Evolutionary conservation across 805 yeast species (phyloP).

Genomic region (Suhomyces canberraensis): DNA sequence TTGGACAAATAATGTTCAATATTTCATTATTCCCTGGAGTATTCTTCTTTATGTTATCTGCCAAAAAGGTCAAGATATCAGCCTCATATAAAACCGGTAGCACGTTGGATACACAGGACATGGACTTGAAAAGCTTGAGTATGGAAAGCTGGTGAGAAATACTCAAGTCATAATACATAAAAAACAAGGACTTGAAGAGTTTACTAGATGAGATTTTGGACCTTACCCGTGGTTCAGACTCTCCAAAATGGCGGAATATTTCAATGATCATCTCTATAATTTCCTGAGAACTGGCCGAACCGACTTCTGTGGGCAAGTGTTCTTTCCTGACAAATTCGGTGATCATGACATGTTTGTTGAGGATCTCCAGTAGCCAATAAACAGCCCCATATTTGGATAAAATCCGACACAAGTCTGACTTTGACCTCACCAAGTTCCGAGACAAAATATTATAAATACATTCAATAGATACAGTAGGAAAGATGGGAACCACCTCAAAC

Average conservation of each 20-base stretch:
- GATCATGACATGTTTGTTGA: constrained; percentile 28
- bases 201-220: constrained; percentile 35
- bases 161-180: constrained; percentile 31
- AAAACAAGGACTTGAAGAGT: constrained; percentile 40
- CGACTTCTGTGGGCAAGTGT: too few species aligned
- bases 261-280: constrained; percentile 32
- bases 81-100: constrained; percentile 32
- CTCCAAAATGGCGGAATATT: constrained; percentile 42
- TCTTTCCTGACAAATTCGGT: neutral
- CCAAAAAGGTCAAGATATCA: constrained; percentile 44
- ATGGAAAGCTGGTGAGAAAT: constrained; percentile 34
- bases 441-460: constrained; percentile 34
- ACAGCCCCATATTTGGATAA: constrained; percentile 41
- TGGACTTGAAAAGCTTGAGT: constrained; percentile 44
- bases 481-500: constrained; percentile 34
- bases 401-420: constrained; percentile 41
- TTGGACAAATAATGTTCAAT: constrained; percentile 45
- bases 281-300: constrained; percentile 2
- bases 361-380: constrained; percentile 41
- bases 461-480: constrained; percentile 37
- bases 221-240: constrained; percentile 45
- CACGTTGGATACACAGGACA: constrained; percentile 36
- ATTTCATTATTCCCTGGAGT: constrained; percentile 34
- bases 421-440: constrained; percentile 34
- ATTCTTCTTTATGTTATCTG: constrained; percentile 26